Evolutionary conservation across 768 basidiomycete genomes (phyloP), one percentile per base, ranked within the genome.

Genomic region (Hygrocybe punicea): DNA sequence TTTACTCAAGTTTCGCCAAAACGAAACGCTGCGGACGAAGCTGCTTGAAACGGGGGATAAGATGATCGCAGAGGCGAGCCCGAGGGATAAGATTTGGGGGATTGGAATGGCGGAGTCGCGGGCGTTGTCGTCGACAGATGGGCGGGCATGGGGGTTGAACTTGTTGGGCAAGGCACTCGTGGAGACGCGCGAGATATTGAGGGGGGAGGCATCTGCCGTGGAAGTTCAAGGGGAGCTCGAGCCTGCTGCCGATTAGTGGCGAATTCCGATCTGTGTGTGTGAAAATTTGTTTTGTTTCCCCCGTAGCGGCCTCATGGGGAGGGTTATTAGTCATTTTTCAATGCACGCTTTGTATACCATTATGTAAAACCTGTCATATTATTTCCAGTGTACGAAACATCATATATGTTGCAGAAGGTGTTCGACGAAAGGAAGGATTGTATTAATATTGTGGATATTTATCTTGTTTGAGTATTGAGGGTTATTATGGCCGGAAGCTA

Each of bases 71-170:
- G 85, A 85, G 65, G 82, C 84, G 21, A 84, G 82, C 65, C 84
- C 83, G 16, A 61, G 73, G 17, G 84, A 86, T 65, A 65, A 76
- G 58, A 81, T 85, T n/a, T 87, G 84, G 84, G 84, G 83, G 0
- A 78, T 86, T 54, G 83, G 84, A 21, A 81, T 74, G 61, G 77
- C 76, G 2, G 79, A 75, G 68, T 73, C 75, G 64, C 77, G 77
- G 54, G 84, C 84, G 40, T 53, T 77, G 56, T 62, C 62, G 56
- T 63, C 62, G 36, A 69, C 63, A 48, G 67, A 64, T 58, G 65
- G 65, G 58, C 66, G 68, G n/a, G 58, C 72, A 23, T 85, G 84
- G 84, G 84, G 84, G 5, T 53, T 77, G 62, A 86, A 86, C 71
- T 60, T 85, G 66, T 70, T 82, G 11, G 84, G 82, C 11, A 72